These are phyloP conservation scores for Lactarius evosmus DNA, from an alignment of 768 basidiomycete species.

Conservation along the genomic window DNA sequence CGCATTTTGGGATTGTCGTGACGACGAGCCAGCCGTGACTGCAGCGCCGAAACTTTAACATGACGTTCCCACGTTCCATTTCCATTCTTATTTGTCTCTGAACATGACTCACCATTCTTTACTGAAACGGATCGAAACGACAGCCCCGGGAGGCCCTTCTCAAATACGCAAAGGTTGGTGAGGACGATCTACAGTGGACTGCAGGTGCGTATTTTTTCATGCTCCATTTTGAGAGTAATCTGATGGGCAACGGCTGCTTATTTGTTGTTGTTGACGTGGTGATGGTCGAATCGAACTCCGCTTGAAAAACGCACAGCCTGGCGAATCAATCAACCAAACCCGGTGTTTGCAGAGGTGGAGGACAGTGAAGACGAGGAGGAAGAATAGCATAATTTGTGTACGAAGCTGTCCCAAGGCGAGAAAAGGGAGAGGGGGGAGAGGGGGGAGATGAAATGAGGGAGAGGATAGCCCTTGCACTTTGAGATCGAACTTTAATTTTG, in stretches of 20 bases:
- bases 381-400: slow-evolving; percentile 30
- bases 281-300: slow-evolving; percentile 34
- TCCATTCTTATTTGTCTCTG: slow-evolving; percentile 8
- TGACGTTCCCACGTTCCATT: slow-evolving; percentile 23
- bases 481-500: slow-evolving; percentile 84
- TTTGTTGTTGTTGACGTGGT: slow-evolving; percentile 45
- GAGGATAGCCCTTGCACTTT: slow-evolving; percentile 66
- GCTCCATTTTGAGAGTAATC: slow-evolving; percentile 9
- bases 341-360: slow-evolving; percentile 69
- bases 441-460: slow-evolving; percentile 33
- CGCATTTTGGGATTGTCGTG: slow-evolving; percentile 25
- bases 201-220: slow-evolving; percentile 54
- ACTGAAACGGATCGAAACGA: slow-evolving; percentile 13
- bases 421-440: slow-evolving; percentile 24
- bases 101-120: slow-evolving; percentile 4
- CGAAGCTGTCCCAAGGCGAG: slow-evolving; percentile 21
- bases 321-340: slow-evolving; percentile 80
- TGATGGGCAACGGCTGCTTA: slow-evolving; percentile 33
- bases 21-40: slow-evolving; percentile 15
- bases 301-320: slow-evolving; percentile 62
- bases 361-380: slow-evolving; percentile 51
- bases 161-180: slow-evolving; percentile 79
- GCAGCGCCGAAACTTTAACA: slow-evolving; percentile 21
- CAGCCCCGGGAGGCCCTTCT: slow-evolving; percentile 97
- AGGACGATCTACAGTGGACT: slow-evolving; percentile 81